Base-by-base conservation (phyloP, 169 alveolate species). In the Miamiensis avidus region DNA sequence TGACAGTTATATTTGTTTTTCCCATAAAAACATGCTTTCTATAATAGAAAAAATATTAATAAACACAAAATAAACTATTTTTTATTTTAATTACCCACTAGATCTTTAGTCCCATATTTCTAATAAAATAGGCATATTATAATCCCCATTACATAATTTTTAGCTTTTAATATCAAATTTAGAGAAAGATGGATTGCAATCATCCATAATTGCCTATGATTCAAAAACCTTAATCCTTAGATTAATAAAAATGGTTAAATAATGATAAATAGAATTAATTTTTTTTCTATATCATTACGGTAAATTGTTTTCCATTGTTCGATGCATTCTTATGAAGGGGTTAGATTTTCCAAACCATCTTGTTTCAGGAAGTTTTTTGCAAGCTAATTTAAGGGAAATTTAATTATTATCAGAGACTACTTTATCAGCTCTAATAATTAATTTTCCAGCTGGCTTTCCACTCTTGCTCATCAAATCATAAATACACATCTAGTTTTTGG, bases 111-210 rank as follows among this genome's bases (percentile, higher is more conserved):
- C 86, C 72, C 75, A 78, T 29, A 34, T 73, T 29, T 85, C 89
- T 31, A 86, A 74, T 26, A 81, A 31, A 0, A 86, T 74, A 29
- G 84, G 82, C 89, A 77, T 79, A 26, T 87, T 0, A 33, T 86
- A 78, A 64, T 91, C 91, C 30, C 88, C 87, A 65, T 87, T 87
- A 75, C 95, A 91, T n/a, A 91, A 64, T 16, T 76, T 74, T 78
- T 83, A 76, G 25, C 88, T 31, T 72, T 33, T 76, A 29, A 89
- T 76, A 28, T 82, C 72, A 1, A 83, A 27, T 16, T 34, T 27
- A n/a, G 29, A 34, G 77, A 75, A 89, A 25, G 4, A 27, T 0
- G 93, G 91, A 28, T 73, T 65, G 32, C 33, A 76, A 34, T 73
- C 73, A 20, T 69, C 65, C 33, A 69, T 34, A 15, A 65, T 73